Evolutionary conservation across 23 red algal species (phyloP).

Genomic region (Chondrus crispus): DNA sequence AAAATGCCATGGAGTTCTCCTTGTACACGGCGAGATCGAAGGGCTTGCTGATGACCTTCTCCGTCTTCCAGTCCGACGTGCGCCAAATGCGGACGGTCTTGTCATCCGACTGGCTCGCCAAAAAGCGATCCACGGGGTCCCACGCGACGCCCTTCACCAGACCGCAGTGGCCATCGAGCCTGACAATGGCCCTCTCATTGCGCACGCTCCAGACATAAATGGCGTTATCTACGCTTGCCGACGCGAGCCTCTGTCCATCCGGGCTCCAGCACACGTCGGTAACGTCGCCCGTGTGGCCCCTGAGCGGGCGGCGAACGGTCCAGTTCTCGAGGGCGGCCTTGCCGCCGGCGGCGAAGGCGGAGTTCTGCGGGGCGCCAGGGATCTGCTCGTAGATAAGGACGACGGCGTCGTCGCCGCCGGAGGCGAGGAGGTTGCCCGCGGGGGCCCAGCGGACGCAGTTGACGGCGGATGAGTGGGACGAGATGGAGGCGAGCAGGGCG

Average conservation of each 20-base stretch:
- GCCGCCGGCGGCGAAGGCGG: slow-evolving; percentile 26
- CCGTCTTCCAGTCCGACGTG: slow-evolving; percentile 92
- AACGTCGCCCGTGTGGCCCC: slow-evolving; percentile 84
- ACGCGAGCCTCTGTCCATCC: slow-evolving; percentile 64
- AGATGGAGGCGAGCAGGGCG: slow-evolving; percentile 71
- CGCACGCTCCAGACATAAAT: slow-evolving; percentile 80
- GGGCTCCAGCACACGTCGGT: slow-evolving; percentile 88
- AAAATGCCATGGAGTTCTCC: slow-evolving; percentile 79
- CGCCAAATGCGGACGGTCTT: slow-evolving; percentile 88
- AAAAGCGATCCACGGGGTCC: slow-evolving; percentile 88
- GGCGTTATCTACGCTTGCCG: slow-evolving; percentile 83
- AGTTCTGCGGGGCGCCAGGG: not conserved
- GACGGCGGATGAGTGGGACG: slow-evolving; percentile 67
- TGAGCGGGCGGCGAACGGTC: slow-evolving; percentile 57
- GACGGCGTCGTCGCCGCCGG: slow-evolving; percentile 88
- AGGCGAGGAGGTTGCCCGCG: slow-evolving; percentile 71
- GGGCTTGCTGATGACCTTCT: slow-evolving; percentile 71
- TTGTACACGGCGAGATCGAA: slow-evolving; percentile 78
- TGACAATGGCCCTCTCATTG: slow-evolving; percentile 12
- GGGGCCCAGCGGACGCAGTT: slow-evolving; percentile 93
- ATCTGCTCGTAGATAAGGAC: slow-evolving; percentile 67
- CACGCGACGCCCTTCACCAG: slow-evolving; percentile 97
- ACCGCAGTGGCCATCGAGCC: slow-evolving; percentile 64
- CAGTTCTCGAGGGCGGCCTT: slow-evolving; percentile 48
- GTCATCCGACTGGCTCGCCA: slow-evolving; percentile 91